Evolutionary conservation across 2,329 filamentous ascomycete species (phyloP).

Genomic region (Sphaerulina vaccinii): DNA sequence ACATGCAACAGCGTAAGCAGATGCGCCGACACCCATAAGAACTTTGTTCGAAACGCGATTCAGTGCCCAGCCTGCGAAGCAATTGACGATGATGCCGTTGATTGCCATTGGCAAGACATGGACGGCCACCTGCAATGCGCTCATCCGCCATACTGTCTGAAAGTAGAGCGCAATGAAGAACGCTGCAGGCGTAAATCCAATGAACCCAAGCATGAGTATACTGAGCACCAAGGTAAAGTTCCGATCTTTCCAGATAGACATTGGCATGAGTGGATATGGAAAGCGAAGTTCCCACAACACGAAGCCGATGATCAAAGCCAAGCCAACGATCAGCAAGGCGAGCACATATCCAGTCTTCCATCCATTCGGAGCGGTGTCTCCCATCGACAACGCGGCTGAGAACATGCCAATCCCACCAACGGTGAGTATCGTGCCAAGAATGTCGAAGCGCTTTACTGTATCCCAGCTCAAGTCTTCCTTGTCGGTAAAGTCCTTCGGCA

Average conservation of each 20-base stretch:
- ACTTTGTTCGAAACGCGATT: slow-evolving; percentile 64
- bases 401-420: slow-evolving; percentile 66
- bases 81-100: slow-evolving; percentile 61
- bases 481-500: slow-evolving; percentile 55
- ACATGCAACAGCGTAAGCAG: slow-evolving; percentile 47
- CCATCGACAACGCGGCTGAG: slow-evolving; percentile 58
- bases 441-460: slow-evolving; percentile 59
- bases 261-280: slow-evolving; percentile 47
- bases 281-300: slow-evolving; percentile 61
- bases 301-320: slow-evolving; percentile 57
- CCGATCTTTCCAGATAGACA: slow-evolving; percentile 60
- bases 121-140: slow-evolving; percentile 60
- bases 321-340: slow-evolving; percentile 59
- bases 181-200: slow-evolving; percentile 52
- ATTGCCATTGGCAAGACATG: slow-evolving; percentile 66
- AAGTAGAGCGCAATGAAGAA: slow-evolving; percentile 62
- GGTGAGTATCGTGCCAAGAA: slow-evolving; percentile 60
- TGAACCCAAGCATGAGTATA: slow-evolving; percentile 59
- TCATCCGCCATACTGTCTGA: slow-evolving; percentile 55
- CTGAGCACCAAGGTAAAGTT: slow-evolving; percentile 64
- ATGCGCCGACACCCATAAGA: slow-evolving; percentile 56
- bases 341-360: slow-evolving; percentile 65
- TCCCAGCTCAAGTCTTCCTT: slow-evolving; percentile 48
- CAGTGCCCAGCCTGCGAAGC: slow-evolving; percentile 61
- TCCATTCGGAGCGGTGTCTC: slow-evolving; percentile 57